phyloP scores from a whole-genome alignment of 768 basidiomycete genomes.

The Hygrophoropsis aurantiaca region DNA sequence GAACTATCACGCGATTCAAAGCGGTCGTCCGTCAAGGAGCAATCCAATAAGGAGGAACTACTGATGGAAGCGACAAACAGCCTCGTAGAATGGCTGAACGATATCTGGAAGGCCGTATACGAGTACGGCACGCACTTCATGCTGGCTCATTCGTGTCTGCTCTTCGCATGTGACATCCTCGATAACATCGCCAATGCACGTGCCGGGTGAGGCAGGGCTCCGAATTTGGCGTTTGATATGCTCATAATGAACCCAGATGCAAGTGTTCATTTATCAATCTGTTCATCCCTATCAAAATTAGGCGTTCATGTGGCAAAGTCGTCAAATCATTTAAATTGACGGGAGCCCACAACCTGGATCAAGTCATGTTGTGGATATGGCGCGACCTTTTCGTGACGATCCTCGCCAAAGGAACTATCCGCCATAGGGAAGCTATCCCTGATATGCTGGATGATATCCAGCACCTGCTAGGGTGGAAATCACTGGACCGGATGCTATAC shows the following conservation, averaged over 20 bases:
- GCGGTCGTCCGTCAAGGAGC: slow-evolving; percentile 49
- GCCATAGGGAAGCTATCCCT: slow-evolving; percentile 34
- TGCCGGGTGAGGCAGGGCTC: slow-evolving; percentile 34
- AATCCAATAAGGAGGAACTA: slow-evolving; percentile 54
- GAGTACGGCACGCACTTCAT: slow-evolving; percentile 54
- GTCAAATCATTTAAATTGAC: slow-evolving; percentile 49
- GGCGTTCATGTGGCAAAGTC: slow-evolving; percentile 38
- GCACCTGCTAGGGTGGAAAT: slow-evolving; percentile 45
- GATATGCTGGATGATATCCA: slow-evolving; percentile 65
- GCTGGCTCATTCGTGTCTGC: slow-evolving; percentile 54
- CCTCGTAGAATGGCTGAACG: slow-evolving; percentile 56
- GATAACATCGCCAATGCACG: slow-evolving; percentile 40
- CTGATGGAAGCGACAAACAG: slow-evolving; percentile 55
- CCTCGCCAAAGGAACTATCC: slow-evolving; percentile 37
- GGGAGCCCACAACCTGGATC: slow-evolving; percentile 48
- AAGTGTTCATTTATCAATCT: slow-evolving; percentile 50
- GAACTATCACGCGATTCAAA: slow-evolving; percentile 57
- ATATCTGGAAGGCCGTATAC: slow-evolving; percentile 63
- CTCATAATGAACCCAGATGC: slow-evolving; percentile 41
- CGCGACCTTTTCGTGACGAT: slow-evolving; percentile 64
- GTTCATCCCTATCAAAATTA: slow-evolving; percentile 47
- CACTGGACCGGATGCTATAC: slow-evolving; percentile 50
- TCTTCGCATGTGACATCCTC: slow-evolving; percentile 50
- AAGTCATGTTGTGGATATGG: slow-evolving; percentile 63
- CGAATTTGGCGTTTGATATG: slow-evolving; percentile 3